Base-by-base conservation (phyloP, 441 rosid species). In the Pelargonium australe region DNA sequence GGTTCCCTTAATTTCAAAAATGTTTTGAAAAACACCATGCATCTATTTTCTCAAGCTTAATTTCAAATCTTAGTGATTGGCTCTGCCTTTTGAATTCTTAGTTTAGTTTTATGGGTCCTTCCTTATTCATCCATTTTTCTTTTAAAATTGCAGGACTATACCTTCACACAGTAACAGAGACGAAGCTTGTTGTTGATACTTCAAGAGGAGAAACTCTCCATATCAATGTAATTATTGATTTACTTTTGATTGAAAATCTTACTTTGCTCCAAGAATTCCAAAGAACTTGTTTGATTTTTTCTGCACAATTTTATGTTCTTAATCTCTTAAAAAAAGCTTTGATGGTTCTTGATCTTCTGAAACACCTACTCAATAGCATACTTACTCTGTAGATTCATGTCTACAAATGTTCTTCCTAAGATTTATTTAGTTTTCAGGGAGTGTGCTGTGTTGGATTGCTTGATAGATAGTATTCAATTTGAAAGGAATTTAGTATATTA, bases 131-230 rank as follows among this genome's bases (percentile, higher is more conserved):
- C 9, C 19, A 55, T 55, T 19, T 58, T 20, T 9, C 11, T 19
- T 58, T 57, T 57, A 19, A 1, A 58, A 8, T 58, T 79, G 82
- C 85, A 95, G 97, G 86, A 62, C 74, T 95, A 19, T 95, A 87
- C 78, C 84, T 95, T 57, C 91, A 87, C 72, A 82, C 86, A 0
- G 97, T 79, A 17, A 92, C 89, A 1, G 97, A 91, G 85, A 80
- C 99, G 19, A 87, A 87, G 85, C 95, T 95, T 68, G 80, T 86
- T 31, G 99, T 95, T 13, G 99, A 95, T 77, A 90, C 96, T 47
- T 91, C 97, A 5, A 82, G 99, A 68, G 96, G 96, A 76, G 98
- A 92, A 81, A 86, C 87, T 45, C 76, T 95, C 51, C 91, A 86
- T 7, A 90, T 92, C 81, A 90, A 90, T 71, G 99, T 91, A 93